Base-by-base conservation (phyloP, 1,284 basidiomycete species). In the Meripilus lineatus region DNA sequence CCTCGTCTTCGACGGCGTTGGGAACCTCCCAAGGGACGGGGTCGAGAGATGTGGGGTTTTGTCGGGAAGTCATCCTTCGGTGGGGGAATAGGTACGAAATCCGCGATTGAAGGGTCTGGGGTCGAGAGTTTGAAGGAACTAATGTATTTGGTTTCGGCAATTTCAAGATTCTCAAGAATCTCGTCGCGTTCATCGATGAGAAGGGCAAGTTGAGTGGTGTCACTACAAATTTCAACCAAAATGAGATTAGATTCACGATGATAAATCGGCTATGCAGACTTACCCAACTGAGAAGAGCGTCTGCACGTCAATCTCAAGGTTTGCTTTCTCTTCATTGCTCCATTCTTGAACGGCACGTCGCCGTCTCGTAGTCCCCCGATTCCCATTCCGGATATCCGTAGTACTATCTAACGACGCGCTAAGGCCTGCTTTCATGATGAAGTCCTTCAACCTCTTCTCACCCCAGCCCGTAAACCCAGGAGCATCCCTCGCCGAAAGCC, bases 61-160 rank as follows among this genome's bases (percentile, higher is more conserved):
- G 62, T 53, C 6, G 67, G 60, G 13, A 69, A 64, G 34, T 73
- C 66, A 23, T 42, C 57, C 10, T 25, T 44, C 10, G 51, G 53
- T 7, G 53, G 49, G 65, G 74, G 60, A 11, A 51, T 47, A n/a
- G 55, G 57, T 20, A 59, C 50, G 38, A 61, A 58, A 42, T 68
- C 66, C 10, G 57, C 54, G 13, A 69, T 55, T 11, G 69, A 69
- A 7, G 80, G 80, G 46, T 81, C 81, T 4, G 84, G 82, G 0
- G 83, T 84, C 0, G 77, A 75, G 6, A 83, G 65, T n/a, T 76
- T 68, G 68, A 89, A 89, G 1, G 84, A 86, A 40, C 71, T 69
- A 52, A 91, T 87, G 57, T 89, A 90, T 54, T 73, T 75, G 5
- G 83, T 77, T 65, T 90, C 88, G 2, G 85, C 83, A 39, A 81